A percentile compares a stretch with the other conserved stretches of the same genome.
These are phyloP conservation scores for Tricholomella constricta DNA, from an alignment of 768 basidiomycete species.

Conservation along the genomic window DNA sequence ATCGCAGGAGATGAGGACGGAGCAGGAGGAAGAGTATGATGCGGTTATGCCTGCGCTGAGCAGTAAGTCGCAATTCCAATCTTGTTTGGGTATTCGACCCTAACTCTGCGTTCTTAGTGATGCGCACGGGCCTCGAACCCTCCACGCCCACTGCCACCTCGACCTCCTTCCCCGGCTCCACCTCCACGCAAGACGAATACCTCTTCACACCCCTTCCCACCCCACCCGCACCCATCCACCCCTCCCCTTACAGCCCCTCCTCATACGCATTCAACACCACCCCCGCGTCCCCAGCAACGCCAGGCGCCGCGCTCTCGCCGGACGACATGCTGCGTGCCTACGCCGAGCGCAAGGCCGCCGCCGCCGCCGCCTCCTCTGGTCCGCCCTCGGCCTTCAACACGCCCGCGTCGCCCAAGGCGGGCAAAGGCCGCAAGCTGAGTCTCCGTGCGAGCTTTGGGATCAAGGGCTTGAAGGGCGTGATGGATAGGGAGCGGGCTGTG, in stretches of 20 bases:
- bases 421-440: slow-evolving; percentile 13
- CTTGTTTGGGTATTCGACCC: slow-evolving; percentile 4
- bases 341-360: slow-evolving; percentile 41
- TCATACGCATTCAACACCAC: slow-evolving; percentile 2
- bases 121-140: slow-evolving; percentile 56
- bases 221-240: slow-evolving; percentile 35
- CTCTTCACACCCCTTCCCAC: slow-evolving; percentile 44
- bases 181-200: slow-evolving; percentile 22
- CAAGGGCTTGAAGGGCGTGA: neutral
- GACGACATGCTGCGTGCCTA: slow-evolving; percentile 81
- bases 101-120: slow-evolving; percentile 46
- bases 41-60: slow-evolving; percentile 71
- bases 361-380: neutral
- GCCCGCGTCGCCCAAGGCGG: neutral
- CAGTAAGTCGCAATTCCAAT: slow-evolving; percentile 42
- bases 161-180: slow-evolving; percentile 44
- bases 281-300: neutral
- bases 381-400: neutral
- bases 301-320: slow-evolving; percentile 43
- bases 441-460: slow-evolving; percentile 13
- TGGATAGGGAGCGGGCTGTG: slow-evolving; percentile 6
- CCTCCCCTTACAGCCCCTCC: slow-evolving; percentile 19
- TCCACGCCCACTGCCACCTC: neutral
- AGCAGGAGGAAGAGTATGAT: slow-evolving; percentile 39
- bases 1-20: slow-evolving; percentile 11